Conservation (phyloP, 2,329 filamentous ascomycete genomes). For the Alternaria gansuensis region DNA sequence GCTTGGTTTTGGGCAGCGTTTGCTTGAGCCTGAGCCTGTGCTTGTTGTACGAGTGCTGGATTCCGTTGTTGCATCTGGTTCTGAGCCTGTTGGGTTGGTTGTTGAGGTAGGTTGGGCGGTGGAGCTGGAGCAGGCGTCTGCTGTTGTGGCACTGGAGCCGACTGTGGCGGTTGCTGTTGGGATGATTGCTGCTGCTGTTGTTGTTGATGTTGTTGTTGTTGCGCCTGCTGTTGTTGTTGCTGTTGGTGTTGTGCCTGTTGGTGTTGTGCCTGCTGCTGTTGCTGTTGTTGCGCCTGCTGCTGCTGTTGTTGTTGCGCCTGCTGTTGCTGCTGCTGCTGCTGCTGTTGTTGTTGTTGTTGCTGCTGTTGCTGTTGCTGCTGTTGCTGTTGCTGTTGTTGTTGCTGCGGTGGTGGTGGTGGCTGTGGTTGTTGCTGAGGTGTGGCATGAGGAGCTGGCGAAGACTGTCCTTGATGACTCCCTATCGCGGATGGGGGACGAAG, state of each 20-base stretch:
- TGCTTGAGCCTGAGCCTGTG: conserved; percentile 36
- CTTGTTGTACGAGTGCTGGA: conserved; percentile 46
- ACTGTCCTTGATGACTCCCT: conserved; percentile 50
- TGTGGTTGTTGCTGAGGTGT: conserved; percentile 51
- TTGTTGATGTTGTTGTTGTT: conserved; percentile 56
- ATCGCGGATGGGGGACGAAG: conserved; percentile 53
- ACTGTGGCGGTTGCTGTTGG: conserved; percentile 51
- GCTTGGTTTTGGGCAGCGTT: conserved; percentile 34
- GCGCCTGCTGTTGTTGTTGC: conserved; percentile 48
- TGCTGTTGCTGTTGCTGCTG: conserved; percentile 10
- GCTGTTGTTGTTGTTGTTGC: conserved; percentile 48
- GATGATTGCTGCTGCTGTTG: conserved; percentile 38
- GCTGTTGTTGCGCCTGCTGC: neutral
- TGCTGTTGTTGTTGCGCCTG: conserved; percentile 50
- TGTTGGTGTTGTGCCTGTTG: conserved; percentile 49
- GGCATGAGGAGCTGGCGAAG: conserved; percentile 51
- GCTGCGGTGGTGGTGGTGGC: conserved; percentile 52
- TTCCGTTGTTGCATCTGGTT: conserved; percentile 50
- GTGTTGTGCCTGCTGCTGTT: conserved; percentile 52
- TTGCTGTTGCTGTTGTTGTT: conserved; percentile 51
- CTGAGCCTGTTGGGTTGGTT: conserved; percentile 47
- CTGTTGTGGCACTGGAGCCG: conserved; percentile 56
- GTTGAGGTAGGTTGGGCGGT: conserved; percentile 44
- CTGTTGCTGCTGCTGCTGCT: conserved; percentile 49
- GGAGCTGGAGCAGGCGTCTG: conserved; percentile 54